A percentile compares a stretch with the other conserved stretches of the same genome.
Conservation (phyloP, 108 stramenopile genomes). For the Skeletonema menzelii region DNA sequence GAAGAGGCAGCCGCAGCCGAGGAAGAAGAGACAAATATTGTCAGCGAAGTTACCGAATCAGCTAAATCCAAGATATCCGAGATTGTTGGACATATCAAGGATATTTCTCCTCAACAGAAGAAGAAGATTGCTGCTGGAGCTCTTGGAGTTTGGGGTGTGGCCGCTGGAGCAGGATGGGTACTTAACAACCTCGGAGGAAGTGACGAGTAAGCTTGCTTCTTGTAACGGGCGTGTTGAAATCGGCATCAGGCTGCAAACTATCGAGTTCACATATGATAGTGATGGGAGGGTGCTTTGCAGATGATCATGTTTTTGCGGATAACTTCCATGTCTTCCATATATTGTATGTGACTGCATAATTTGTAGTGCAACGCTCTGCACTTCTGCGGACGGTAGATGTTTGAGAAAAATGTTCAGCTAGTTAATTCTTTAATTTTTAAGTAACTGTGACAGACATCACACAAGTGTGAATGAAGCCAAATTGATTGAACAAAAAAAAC, state of each 20-base stretch:
- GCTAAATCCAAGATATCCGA: constrained; percentile 31
- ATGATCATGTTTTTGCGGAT: neutral
- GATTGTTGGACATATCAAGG: constrained; percentile 37
- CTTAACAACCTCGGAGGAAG: constrained; percentile 43
- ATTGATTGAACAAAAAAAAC: neutral
- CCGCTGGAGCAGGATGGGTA: constrained; percentile 56
- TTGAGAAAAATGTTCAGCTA: neutral
- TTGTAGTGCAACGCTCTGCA: neutral
- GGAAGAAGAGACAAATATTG: constrained; percentile 6
- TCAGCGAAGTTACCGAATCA: constrained; percentile 28
- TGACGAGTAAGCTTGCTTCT: constrained; percentile 8
- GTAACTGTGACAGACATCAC: neutral
- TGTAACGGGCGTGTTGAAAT: neutral
- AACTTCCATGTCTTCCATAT: neutral
- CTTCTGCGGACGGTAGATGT: neutral
- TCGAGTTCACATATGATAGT: neutral
- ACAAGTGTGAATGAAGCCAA: neutral
- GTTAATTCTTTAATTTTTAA: neutral
- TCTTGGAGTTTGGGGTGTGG: constrained; percentile 59
- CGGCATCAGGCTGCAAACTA: neutral
- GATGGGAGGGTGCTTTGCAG: neutral
- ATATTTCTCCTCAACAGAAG: constrained; percentile 38
- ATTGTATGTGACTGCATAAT: neutral
- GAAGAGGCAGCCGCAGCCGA: constrained; percentile 11
- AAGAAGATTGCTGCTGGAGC: constrained; percentile 62